A percentile compares a stretch with the other conserved stretches of the same genome.
phyloP scores from a whole-genome alignment of 139 green algal genomes.

The Chlamydomonas incerta region DNA sequence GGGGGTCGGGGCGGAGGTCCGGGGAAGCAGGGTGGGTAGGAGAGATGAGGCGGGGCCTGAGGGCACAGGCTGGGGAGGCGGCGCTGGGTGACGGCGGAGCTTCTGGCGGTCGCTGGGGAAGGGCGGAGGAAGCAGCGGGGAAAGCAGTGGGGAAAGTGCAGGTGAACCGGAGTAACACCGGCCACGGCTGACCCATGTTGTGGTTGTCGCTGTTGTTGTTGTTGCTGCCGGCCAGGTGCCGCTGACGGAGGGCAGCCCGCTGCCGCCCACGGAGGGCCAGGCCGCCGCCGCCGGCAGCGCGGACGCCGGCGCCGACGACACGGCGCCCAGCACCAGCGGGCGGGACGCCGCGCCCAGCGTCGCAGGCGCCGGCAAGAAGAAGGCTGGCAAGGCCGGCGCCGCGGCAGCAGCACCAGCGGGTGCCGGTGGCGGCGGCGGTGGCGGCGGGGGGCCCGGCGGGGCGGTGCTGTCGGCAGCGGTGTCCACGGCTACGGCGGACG shows the following conservation, averaged over 20 bases:
- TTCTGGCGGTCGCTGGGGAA: too few species aligned
- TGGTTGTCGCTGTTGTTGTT: too few species aligned
- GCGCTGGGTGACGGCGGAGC: too few species aligned
- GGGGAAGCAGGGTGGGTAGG: too few species aligned
- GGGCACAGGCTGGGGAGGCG: too few species aligned
- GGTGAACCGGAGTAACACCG: too few species aligned
- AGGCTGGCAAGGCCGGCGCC: background rate
- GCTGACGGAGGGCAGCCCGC: slow-evolving; percentile 26
- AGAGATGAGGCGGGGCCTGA: too few species aligned
- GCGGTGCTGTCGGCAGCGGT: background rate
- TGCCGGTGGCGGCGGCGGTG: background rate
- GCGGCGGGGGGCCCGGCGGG: background rate
- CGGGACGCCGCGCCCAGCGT: background rate
- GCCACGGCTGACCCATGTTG: too few species aligned
- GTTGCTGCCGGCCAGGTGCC: too few species aligned
- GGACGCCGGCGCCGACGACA: background rate
- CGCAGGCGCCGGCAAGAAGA: background rate
- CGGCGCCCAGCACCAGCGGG: background rate
- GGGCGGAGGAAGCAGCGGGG: too few species aligned
- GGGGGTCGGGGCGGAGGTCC: too few species aligned
- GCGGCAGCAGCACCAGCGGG: background rate
- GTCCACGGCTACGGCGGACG: background rate
- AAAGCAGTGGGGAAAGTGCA: too few species aligned
- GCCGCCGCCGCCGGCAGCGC: background rate
- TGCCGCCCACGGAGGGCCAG: background rate